Evolutionary conservation across 2,329 filamentous ascomycete species (phyloP), one percentile per base, ranked within the genome.

Genomic region (Zymoseptoria crescenta): DNA sequence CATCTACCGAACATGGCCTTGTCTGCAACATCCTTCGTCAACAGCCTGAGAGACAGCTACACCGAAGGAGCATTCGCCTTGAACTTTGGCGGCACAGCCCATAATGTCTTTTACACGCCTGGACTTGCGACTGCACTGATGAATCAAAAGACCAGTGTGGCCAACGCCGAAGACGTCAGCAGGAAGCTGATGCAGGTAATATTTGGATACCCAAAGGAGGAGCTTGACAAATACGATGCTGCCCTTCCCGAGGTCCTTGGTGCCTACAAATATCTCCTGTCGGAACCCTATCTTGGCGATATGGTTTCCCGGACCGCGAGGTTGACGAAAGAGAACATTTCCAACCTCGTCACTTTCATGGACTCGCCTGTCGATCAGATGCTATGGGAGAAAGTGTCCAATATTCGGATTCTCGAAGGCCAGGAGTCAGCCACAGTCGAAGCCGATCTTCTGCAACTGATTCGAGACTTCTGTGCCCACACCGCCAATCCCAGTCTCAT

Each of bases 281-380:
- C 74, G 45, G 79, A 81, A 24, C 73, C 77, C 1, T 74, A 78
- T 55, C 68, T 82, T 21, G 73, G 75, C 3, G 73, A 75, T 52
- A 68, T 77, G 60, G 69, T 79, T 1, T 64, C 69, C 4, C 59
- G 63, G 13, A 75, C 74, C 6, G 75, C 72, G 52, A 70, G 63
- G 48, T 73, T 72, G 58, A 71, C 79, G 5, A 73, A 80, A 60
- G 69, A 72, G 6, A 75, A 78, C 19, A 74, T 82, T 9, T 79
- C 81, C 4, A 80, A 83, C 56, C 70, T 88, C 35, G 77, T 87
- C 48, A 83, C 83, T 0, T 86, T 85, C 65, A 79, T 78, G 45
- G 74, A 78, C 7, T 85, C 82, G 19, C 73, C 79, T 2, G 82
- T 87, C 24, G 85, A 88, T 66, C 82, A 86, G 61, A 77, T 79